Evolutionary conservation across 2,329 filamentous ascomycete genomes (phyloP), one percentile per base, ranked within the genome.

Genomic region (Proliferodiscus dingleyae): DNA sequence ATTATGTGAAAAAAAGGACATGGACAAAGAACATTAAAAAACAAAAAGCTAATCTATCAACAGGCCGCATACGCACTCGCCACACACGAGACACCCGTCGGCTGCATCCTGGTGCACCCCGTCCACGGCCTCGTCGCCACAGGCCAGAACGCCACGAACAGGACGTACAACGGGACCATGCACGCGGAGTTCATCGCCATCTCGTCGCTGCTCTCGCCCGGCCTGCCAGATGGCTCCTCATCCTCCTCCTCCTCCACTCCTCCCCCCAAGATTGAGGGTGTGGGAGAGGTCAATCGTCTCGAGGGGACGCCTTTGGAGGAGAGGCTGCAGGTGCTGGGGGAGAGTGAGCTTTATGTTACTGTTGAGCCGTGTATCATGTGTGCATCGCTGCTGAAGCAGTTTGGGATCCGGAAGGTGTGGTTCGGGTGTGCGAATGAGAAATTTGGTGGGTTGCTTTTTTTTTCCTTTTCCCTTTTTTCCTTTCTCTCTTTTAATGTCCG

Each of bases 331-430:
- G 78, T 91, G 52, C 73, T 97, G 56, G 73, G 72, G 30, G 79
- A 90, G 53, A 77, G 76, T 56, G 81, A 85, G 61, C 79, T 98
- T 41, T 98, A 98, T 66, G 93, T 98, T 39, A 98, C 93, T 0
- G 91, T 98, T 43, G 94, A 98, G 68, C 93, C 93, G 4, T 98
- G 93, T 66, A 89, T 98, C 70, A 98, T 98, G 93, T 98, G 93
- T 64, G 93, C 93, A 10, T 94, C 89, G 5, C 81, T 94, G 43
- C 76, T 98, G 41, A 81, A 89, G 41, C 94, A 98, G 67, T 84
- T 94, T 54, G 80, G 82, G 11, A 89, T 98, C 66, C 80, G 85
- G 51, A 85, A 85, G 55, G 93, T 98, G 24, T 97, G 91, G 66
- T 98, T 93, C 66, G 94, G 93, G 4, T 95, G 90, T 49, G 81